A percentile compares a stretch with the other conserved stretches of the same genome.
phyloP scores from a whole-genome alignment of 306 rosid species.

The Hippophae gyantsensis region DNA sequence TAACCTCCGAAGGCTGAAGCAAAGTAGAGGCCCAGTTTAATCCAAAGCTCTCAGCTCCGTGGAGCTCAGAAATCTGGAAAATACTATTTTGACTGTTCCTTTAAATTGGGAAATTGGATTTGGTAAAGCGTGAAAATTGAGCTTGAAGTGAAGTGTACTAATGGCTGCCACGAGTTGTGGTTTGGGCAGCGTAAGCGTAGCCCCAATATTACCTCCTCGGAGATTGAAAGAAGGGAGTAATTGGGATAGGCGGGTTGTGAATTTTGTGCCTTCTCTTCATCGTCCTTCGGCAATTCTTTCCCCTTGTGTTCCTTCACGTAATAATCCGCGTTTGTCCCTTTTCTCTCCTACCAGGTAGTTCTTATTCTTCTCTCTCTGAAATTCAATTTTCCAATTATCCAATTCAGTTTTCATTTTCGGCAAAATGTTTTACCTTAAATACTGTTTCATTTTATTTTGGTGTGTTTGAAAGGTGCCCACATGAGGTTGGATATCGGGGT shows the following conservation, averaged over 20 bases:
- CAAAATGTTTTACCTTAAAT: background rate
- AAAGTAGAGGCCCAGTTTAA: too few relatives aligned
- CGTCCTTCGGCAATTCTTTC: background rate
- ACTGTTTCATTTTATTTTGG: background rate
- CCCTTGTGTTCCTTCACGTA: slow-evolving; percentile 4
- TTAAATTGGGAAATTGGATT: too few relatives aligned
- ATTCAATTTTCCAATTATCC: background rate
- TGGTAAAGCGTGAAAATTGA: background rate
- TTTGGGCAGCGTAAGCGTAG: slow-evolving; percentile 2
- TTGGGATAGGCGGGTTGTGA: slow-evolving; percentile 8
- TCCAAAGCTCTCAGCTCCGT: too few relatives aligned
- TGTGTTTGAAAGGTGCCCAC: slow-evolving; percentile 27
- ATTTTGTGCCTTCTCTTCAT: slow-evolving; percentile 19
- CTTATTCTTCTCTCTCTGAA: background rate
- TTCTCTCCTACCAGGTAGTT: slow-evolving; percentile 28
- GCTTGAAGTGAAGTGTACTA: background rate
- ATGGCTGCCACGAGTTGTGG: slow-evolving; percentile 29
- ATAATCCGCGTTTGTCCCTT: slow-evolving; percentile 13
- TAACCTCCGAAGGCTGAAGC: too few relatives aligned
- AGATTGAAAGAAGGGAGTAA: slow-evolving; percentile 2
- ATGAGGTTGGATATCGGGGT: slow-evolving; percentile 28
- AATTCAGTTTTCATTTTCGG: background rate
- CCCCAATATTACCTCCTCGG: slow-evolving; percentile 14
- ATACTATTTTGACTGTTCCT: too few relatives aligned
- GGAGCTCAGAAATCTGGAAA: too few relatives aligned